phyloP scores from a whole-genome alignment of 352 stramenopile genomes.

The Pythium insidiosum region DNA sequence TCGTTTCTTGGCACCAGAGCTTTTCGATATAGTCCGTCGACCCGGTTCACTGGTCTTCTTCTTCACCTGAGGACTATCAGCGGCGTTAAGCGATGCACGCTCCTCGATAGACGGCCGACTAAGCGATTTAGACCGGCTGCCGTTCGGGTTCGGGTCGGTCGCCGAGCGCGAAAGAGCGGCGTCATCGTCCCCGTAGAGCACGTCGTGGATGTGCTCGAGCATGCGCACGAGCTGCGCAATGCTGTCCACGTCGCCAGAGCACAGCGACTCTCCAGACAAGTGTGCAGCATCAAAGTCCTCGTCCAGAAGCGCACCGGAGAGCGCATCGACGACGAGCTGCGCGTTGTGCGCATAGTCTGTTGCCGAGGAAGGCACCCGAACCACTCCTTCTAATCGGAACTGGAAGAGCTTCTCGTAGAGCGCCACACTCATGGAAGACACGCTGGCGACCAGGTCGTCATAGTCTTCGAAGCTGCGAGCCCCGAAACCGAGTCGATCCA shows the following conservation, averaged over 20 bases:
- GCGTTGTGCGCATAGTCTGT: slow-evolving; percentile 85
- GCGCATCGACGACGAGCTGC: slow-evolving; percentile 76
- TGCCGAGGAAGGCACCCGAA: slow-evolving; percentile 43
- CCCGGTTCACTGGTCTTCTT: no score
- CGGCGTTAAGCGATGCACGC: no score
- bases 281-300: slow-evolving; percentile 33
- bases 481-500: slow-evolving; percentile 71
- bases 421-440: slow-evolving; percentile 89
- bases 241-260: slow-evolving; percentile 36
- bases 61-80: no score
- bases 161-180: no score
- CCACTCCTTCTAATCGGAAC: slow-evolving; percentile 61
- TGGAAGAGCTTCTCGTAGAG: slow-evolving; percentile 90
- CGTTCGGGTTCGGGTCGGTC: no score
- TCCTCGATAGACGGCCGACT: no score
- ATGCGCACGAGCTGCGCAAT: slow-evolving; percentile 44
- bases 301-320: slow-evolving; percentile 61
- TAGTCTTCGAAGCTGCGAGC: slow-evolving; percentile 66
- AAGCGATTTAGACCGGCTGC: no score
- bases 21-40: no score
- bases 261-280: slow-evolving; percentile 49
- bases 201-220: slow-evolving; percentile 46
- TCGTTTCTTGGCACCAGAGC: no score
- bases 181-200: slow-evolving; percentile 35
- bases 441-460: slow-evolving; percentile 76